phyloP scores from a whole-genome alignment of 257 asterid genomes.

The Forsythia suspensa region DNA sequence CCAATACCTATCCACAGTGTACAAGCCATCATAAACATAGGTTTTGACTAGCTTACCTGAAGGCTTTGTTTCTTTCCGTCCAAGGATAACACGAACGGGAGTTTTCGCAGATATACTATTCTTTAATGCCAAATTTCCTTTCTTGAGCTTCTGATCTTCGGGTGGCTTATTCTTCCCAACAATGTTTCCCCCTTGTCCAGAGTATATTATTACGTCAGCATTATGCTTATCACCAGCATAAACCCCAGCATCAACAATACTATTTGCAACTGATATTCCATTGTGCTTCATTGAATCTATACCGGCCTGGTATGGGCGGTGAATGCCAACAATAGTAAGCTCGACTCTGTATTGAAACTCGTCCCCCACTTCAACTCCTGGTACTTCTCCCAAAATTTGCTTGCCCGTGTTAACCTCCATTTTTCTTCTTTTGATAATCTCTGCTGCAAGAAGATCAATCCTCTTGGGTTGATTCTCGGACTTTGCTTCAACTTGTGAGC shows the following conservation, averaged over 20 bases:
- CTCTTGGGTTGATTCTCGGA: slow-evolving; percentile 35
- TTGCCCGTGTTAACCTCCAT: slow-evolving; percentile 54
- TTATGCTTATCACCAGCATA: slow-evolving; percentile 60
- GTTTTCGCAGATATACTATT: slow-evolving; percentile 49
- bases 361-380: slow-evolving; percentile 89
- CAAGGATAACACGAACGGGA: slow-evolving; percentile 84
- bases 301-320: slow-evolving; percentile 69
- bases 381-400: slow-evolving; percentile 49
- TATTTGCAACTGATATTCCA: slow-evolving; percentile 51
- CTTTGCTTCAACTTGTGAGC: slow-evolving; percentile 70
- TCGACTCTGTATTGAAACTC: slow-evolving; percentile 85
- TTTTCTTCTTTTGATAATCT: slow-evolving; percentile 44
- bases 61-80: slow-evolving; percentile 41
- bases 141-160: slow-evolving; percentile 79
- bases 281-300: slow-evolving; percentile 52
- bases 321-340: slow-evolving; percentile 79
- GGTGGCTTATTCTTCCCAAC: slow-evolving; percentile 50
- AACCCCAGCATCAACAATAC: slow-evolving; percentile 79
- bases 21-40: slow-evolving; percentile 83
- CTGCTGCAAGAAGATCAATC: slow-evolving; percentile 63
- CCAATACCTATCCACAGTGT: slow-evolving; percentile 58
- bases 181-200: slow-evolving; percentile 78
- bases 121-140: slow-evolving; percentile 74
- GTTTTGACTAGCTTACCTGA: slow-evolving; percentile 45
- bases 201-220: slow-evolving; percentile 62